Evolutionary conservation across 2,329 filamentous ascomycete genomes (phyloP), one percentile per base, ranked within the genome.

Genomic region (Trichophyton verrucosum): DNA sequence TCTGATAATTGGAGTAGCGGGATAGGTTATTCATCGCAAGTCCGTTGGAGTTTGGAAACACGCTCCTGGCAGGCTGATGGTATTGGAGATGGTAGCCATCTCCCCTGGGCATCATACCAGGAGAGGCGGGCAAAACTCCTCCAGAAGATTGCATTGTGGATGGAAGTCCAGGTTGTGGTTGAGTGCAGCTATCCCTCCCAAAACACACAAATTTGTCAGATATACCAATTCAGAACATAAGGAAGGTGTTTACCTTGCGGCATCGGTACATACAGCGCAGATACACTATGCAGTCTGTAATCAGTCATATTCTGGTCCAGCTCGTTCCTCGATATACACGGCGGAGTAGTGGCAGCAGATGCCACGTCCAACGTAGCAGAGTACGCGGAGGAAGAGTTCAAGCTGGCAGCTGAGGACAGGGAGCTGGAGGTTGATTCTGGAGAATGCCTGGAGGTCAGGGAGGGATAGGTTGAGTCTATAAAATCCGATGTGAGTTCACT

Each of bases 401-500:
- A 63, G 64, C 70, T 73, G 47, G 71, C 68, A 57, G 76, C 63
- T 64, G 70, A 68, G 46, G 75, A 68, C 66, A 73, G 80, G 64
- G 75, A 72, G 65, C 77, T 73, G 56, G 40, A 44, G 5, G 77
- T 77, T 33, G 78, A 80, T 62, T 76, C 73, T 67, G 76, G 77
- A 65, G 80, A 80, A 66, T 76, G 77, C 62, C 78, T 77, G 67
- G 77, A 80, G 66, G 77, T 77, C 65, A 78, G 79, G 67, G 76
- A 77, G 65, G 78, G 82, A 68, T 80, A 81, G 61, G 77, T 79
- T 61, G 78, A 80, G 63, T 81, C 81, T 72, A 83, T 81, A 59
- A 74, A 76, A 74, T 65, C 73, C 77, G 71, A 77, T 73, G 62
- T 81, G 77, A 66, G 81, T 76, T 66, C 77, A 63, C 74, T 74